Evolutionary conservation across 2,329 filamentous ascomycete species (phyloP).

Genomic region (Chaetomium globosum): DNA sequence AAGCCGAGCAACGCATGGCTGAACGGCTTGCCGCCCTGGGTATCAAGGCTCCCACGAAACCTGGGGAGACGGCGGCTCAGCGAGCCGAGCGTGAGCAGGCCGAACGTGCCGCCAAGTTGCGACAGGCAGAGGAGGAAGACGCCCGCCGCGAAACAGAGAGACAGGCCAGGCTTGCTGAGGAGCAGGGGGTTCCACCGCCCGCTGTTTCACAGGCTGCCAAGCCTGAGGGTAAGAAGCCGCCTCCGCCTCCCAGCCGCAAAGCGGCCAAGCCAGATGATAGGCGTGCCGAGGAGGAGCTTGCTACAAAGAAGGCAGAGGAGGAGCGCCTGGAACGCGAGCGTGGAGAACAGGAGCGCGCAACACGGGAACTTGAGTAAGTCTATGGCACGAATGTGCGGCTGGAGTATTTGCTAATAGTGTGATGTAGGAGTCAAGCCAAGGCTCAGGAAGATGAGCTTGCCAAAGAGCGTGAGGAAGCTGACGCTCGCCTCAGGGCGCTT

Average conservation of each 20-base stretch:
- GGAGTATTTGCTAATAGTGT: constrained; percentile 36
- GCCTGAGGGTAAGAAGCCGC: constrained; percentile 63
- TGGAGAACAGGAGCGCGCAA: constrained; percentile 72
- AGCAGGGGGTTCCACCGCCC: constrained; percentile 67
- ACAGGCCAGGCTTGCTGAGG: constrained; percentile 78
- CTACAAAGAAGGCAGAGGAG: constrained; percentile 65
- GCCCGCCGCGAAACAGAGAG: constrained; percentile 83
- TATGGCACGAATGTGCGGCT: not conserved
- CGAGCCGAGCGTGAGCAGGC: constrained; percentile 83
- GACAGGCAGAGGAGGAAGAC: constrained; percentile 92
- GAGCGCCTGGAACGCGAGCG: constrained; percentile 71
- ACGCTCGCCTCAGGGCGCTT: constrained; percentile 80
- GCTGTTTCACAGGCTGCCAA: constrained; percentile 52
- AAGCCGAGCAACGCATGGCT: constrained; percentile 95
- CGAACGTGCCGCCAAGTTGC: constrained; percentile 83
- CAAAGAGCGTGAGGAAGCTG: constrained; percentile 76
- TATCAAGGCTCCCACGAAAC: constrained; percentile 78
- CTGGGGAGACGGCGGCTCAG: constrained; percentile 79
- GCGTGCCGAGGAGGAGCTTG: constrained; percentile 59
- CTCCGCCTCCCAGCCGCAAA: constrained; percentile 79
- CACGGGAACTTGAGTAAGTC: constrained; percentile 80
- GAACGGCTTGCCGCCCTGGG: constrained; percentile 92
- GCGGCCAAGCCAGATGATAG: constrained; percentile 59
- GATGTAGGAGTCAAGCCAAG: constrained; percentile 67
- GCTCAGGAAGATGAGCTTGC: constrained; percentile 79